These are phyloP conservation scores for Aspergillus ellipticus DNA, from an alignment of 495 filamentous ascomycete genomes.

Conservation along the genomic window DNA sequence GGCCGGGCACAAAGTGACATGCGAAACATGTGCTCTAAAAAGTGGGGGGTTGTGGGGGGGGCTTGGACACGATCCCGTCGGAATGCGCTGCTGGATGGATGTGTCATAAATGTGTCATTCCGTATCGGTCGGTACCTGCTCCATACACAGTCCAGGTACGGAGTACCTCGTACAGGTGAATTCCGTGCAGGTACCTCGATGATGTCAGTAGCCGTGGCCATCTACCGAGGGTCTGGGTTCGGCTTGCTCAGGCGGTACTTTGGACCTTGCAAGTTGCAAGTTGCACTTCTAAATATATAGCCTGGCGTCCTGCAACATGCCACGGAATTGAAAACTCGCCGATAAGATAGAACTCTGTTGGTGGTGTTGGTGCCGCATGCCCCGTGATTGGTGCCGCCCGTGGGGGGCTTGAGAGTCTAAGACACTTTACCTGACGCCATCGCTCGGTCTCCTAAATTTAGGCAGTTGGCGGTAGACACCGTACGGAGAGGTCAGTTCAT, in stretches of 20 bases:
- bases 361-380: background rate
- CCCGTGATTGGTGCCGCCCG: background rate
- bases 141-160: too few relatives aligned
- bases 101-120: background rate
- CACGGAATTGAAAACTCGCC: background rate
- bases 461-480: background rate
- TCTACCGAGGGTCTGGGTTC: too few relatives aligned
- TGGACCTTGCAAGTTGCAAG: background rate
- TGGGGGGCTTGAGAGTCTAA: background rate
- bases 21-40: slow-evolving; percentile 1
- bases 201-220: background rate
- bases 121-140: background rate
- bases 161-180: background rate
- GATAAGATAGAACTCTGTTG: background rate
- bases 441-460: background rate
- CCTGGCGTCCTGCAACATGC: background rate
- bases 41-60: background rate
- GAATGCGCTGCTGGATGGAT: background rate
- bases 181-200: background rate
- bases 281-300: background rate
- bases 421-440: background rate
- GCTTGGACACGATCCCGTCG: background rate
- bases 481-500: too few relatives aligned
- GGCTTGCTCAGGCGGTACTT: too few relatives aligned
- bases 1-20: background rate